Evolutionary conservation across 352 stramenopile genomes (phyloP), one percentile per base, ranked within the genome.

Genomic region (Phytopythium helicoides): DNA sequence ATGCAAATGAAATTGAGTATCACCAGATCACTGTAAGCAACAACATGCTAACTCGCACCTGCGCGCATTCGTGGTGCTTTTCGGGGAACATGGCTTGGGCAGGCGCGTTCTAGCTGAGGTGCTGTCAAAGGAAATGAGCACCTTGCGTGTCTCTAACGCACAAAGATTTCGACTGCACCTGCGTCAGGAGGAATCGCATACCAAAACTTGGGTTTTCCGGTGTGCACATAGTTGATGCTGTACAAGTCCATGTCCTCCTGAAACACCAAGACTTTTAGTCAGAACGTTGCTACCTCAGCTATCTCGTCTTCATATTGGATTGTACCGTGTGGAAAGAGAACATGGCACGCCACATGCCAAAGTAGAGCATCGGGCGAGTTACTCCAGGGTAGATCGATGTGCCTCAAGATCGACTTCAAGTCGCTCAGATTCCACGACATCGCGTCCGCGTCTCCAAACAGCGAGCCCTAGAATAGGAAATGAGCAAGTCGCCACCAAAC

Each of bases 181-280:
- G 75, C 65, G 36, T 76, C 54, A 22, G 89, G 87, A 41, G 88
- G 89, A 3, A 98, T 74, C 1, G 74, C 74, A 62, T 98, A 97
- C 92, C 92, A 98, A 60, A 94, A 95, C 68, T 98, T 98, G 41
- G 90, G 86, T 19, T 88, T 92, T 35, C 92, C 92, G 9, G 70
- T 87, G 73, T 98, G 92, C 11, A 98, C 37, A 61, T 96, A 97
- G 69, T 98, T 98, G 62, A 97, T 97, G 41, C 85, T 96, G 68
- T 90, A 97, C 7, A 98, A 62, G 58, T 98, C 92, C 74, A 97
- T 95, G 58, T 98, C 92, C 66, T 98, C 92, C 80, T 90, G 37
- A 33, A 40, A 2, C 7, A n/a, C n/a, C 15, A 39, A 44, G 21
- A 42, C 11, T n/a, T 12, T 11, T 21, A 18, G 18, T 54, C 2